Percentiles rank a stretch among this genome's conserved stretches.
Conservation (phyloP, 768 basidiomycete genomes). For the Suillus subluteus region DNA sequence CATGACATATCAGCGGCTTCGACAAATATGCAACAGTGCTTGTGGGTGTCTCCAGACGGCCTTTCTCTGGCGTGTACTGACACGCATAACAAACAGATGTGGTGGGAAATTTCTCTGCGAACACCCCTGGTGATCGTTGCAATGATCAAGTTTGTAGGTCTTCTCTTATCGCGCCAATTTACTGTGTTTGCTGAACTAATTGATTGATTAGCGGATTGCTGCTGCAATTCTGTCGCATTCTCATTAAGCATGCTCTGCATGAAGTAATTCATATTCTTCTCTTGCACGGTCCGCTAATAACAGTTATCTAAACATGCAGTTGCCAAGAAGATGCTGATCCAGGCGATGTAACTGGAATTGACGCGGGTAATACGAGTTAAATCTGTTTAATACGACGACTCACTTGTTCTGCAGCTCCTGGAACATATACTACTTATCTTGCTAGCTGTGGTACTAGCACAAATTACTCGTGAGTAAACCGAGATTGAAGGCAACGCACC, state of each 20-base stretch:
- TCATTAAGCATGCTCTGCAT: conserved; percentile 29
- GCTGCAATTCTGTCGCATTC: conserved; percentile 28
- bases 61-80: not conserved
- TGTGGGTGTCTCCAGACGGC: conserved; percentile 16
- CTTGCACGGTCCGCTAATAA: not conserved
- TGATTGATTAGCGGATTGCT: conserved; percentile 17
- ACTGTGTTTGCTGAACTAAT: not conserved
- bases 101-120: not conserved
- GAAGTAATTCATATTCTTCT: conserved; percentile 17
- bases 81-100: not conserved
- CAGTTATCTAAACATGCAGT: conserved; percentile 6
- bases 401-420: conserved; percentile 16
- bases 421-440: conserved; percentile 24
- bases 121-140: conserved; percentile 9
- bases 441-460: conserved; percentile 2
- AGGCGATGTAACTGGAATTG: conserved; percentile 10
- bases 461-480: conserved; percentile 13
- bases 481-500: not conserved
- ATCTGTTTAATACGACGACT: not conserved
- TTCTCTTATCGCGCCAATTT: not conserved
- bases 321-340: conserved; percentile 22
- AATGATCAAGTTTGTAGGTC: conserved; percentile 8
- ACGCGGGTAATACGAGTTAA: conserved; percentile 1
- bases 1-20: conserved; percentile 26
- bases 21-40: conserved; percentile 23